Evolutionary conservation across 176 grass and related monocot species (phyloP), one percentile per base, ranked within the genome.

Genomic region (Carex pumila): DNA sequence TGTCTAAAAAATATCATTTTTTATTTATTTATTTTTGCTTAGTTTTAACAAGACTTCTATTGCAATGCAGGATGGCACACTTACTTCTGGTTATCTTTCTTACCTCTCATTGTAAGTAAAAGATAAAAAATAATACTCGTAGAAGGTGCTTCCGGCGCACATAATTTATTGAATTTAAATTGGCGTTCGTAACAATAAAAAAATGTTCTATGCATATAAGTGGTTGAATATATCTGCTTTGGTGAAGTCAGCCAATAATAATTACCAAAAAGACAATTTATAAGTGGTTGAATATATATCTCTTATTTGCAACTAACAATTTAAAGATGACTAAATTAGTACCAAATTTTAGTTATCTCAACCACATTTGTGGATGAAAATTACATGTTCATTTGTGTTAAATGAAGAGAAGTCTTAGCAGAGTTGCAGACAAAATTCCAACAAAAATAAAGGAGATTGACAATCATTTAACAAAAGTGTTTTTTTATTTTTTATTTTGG

Each of bases 41-140:
- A 68, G 53, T 29, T 79, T 64, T 43, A 69, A 54, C 68, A 50
- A 39, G 13, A 56, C 31, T 64, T 61, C 57, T 75, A 82, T 90
- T 58, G 64, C 57, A 91, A 97, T 95, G 83, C 92, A 98, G 95
- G 95, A 88, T 98, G 95, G 95, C 88, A 98, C 83, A 90, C 91
- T 65, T 93, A 91, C 83, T 98, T 98, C 39, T 98, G 95, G 95
- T 86, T 95, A 87, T 92, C 95, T 80, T 98, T 95, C 85, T 76
- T 95, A 83, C 93, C 95, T 81, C 86, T 98, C 57, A 74, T 98
- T 88, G 93, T 95, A 98, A 95, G 95, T 94, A 88, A 30, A 19
- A 65, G 25, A 25, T 25, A 45, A 31, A 43, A 79, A 84, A 64
- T 3, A 62, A 2, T 77, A 56, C 47, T 76, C 4, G 11, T 50